These are phyloP conservation scores for Racocetra persica DNA, from an alignment of 371 early-diverging fungal genomes.

Conservation along the genomic window DNA sequence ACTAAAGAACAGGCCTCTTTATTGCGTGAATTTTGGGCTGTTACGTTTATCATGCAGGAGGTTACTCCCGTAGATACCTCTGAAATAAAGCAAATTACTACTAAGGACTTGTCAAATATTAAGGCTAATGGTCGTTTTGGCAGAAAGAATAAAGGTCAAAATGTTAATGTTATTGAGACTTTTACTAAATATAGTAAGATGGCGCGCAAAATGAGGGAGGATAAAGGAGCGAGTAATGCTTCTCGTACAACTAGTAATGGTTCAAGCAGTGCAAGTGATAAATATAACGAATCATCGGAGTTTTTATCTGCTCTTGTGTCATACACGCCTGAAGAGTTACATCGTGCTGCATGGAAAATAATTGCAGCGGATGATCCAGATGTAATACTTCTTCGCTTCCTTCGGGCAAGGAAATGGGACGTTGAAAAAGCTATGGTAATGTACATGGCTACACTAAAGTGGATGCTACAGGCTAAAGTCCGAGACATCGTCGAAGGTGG, in stretches of 20 bases:
- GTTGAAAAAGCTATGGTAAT: slow-evolving; percentile 68
- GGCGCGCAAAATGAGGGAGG: too few relatives aligned
- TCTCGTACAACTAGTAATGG: background rate
- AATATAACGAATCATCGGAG: slow-evolving; percentile 33
- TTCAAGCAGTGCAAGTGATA: slow-evolving; percentile 10
- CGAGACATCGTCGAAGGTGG: slow-evolving; percentile 63
- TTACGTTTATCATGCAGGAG: background rate
- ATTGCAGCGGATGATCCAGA: slow-evolving; percentile 74
- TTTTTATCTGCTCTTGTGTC: slow-evolving; percentile 25
- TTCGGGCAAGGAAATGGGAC: slow-evolving; percentile 84
- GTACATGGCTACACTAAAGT: slow-evolving; percentile 68
- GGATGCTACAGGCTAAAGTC: slow-evolving; percentile 67
- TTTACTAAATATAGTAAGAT: too few relatives aligned
- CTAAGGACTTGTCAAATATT: too few relatives aligned
- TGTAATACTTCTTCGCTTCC: slow-evolving; percentile 68
- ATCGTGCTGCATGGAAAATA: slow-evolving; percentile 58
- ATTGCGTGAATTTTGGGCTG: background rate
- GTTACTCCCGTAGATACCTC: background rate
- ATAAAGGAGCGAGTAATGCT: background rate
- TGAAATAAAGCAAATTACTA: background rate
- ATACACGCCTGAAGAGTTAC: slow-evolving; percentile 49
- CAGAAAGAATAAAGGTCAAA: background rate
- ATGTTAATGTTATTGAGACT: background rate
- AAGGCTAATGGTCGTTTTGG: background rate
- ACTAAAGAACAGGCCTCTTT: slow-evolving; percentile 16